Percentiles rank a stretch among this genome's conserved stretches.
Evolutionary conservation across 208 protist genomes (phyloP).

Genomic region (Trichomonas gallinae): DNA sequence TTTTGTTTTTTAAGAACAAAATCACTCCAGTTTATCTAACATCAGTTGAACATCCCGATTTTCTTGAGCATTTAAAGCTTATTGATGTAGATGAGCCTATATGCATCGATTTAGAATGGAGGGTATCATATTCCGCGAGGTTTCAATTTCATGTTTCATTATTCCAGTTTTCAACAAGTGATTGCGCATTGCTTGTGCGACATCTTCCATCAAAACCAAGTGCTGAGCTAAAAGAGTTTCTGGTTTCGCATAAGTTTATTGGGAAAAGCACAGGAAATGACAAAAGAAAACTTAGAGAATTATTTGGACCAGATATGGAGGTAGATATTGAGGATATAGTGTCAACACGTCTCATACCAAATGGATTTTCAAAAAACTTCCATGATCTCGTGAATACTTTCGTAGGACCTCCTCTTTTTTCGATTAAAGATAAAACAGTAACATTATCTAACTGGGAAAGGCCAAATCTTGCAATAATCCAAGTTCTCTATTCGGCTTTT

Average conservation of each 20-base stretch:
- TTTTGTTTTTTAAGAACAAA: not conserved
- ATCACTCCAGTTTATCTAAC: not conserved
- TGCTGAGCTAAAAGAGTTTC: not conserved
- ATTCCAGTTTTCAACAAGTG: not conserved
- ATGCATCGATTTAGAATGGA: not conserved
- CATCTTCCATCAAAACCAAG: not conserved
- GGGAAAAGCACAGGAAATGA: not conserved
- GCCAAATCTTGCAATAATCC: not conserved
- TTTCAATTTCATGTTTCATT: not conserved
- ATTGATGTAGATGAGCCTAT: not conserved
- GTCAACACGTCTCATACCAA: not conserved
- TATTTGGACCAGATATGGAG: not conserved
- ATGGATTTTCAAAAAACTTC: not conserved
- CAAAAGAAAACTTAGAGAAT: not conserved
- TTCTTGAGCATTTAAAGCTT: not conserved
- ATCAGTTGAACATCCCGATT: not conserved
- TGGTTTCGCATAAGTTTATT: not conserved
- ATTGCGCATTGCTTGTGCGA: not conserved
- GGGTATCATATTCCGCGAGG: not conserved
- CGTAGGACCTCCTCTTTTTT: not conserved
- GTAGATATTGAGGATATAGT: not conserved
- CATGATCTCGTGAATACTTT: not conserved
- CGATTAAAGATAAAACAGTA: not conserved
- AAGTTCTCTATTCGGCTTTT: not conserved
- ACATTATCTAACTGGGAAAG: not conserved